Base-by-base conservation (phyloP, 345 rosid genomes). In the Eutrema japonicum region DNA sequence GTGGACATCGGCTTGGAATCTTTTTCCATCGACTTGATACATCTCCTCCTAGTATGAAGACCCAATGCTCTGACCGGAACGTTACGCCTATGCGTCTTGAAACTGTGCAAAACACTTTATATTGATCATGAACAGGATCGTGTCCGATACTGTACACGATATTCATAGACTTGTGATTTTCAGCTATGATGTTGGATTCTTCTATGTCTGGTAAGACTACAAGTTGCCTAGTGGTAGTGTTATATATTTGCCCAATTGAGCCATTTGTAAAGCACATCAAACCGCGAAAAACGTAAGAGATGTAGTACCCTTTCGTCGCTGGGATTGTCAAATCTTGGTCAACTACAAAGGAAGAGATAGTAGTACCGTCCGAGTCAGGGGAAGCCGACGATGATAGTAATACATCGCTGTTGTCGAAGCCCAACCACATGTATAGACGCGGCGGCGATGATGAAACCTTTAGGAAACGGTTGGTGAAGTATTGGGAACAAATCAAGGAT, bases 41-140 rank as follows among this genome's bases (percentile, higher is more conserved):
- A 22, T 47, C 46, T 42, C 43, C 53, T 54, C 51, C 64, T 9
- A 70, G 48, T 36, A 58, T 16, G 3, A 70, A 47, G 26, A 36
- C 48, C 74, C 74, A 70, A 18, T 33, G n/a, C 73, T 57, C 73
- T 3, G 71, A 26, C 27, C 18, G 1, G 48, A 6, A 51, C 37
- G 4, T 22, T 18, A 5, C 12, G 38, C 27, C 6, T 1, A 0
- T n/a, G 14, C 2, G 22, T 36, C 37, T 11, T 67, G 50, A 1
- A 71, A 38, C 32, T 38, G 7, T 70, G 41, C 58, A 58, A 36
- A 70, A 16, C 58, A 70, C 66, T 70, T 70, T 70, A n/a, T 70
- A 70, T 6, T 10, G 38, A 48, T 27, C 50, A 18, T 14, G 13
- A 50, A 60, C 49, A 11, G 51, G 32, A 10, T 71, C 68, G 26